Conservation (phyloP, 371 early-diverging fungal genomes). For the Rhizopus sp. region DNA sequence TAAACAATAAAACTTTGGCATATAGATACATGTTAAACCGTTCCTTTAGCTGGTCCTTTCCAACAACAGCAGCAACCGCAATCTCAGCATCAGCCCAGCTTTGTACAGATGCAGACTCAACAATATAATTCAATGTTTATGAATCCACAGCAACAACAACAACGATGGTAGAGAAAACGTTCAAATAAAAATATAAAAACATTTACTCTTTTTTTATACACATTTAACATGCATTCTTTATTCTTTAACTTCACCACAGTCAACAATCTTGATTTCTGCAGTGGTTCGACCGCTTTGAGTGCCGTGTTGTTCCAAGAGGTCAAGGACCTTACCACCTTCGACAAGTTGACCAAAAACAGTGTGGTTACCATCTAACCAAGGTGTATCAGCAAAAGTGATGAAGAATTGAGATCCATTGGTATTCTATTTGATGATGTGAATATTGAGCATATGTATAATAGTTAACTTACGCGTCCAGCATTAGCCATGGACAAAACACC, state of each 20-base stretch:
- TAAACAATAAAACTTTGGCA: slow-evolving; percentile 13
- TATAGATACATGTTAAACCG: slow-evolving; percentile 2
- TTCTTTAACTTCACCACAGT: slow-evolving; percentile 79
- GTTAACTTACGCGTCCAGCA: slow-evolving; percentile 70
- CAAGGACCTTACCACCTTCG: slow-evolving; percentile 82
- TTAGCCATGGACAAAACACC: slow-evolving; percentile 98
- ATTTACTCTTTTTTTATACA: too few relatives aligned
- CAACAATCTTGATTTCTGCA: slow-evolving; percentile 68
- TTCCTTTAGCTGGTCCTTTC: slow-evolving; percentile 20
- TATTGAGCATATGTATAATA: neutral
- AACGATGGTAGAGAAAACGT: slow-evolving; percentile 7
- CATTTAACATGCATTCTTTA: too few relatives aligned
- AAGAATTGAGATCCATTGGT: slow-evolving; percentile 99
- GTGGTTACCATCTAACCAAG: slow-evolving; percentile 89
- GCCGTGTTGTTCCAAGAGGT: slow-evolving; percentile 77
- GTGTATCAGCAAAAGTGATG: slow-evolving; percentile 71
- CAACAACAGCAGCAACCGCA: slow-evolving; percentile 26
- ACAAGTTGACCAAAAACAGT: slow-evolving; percentile 91
- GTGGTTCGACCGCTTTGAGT: slow-evolving; percentile 67
- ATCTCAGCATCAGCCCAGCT: too few relatives aligned
- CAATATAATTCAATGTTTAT: slow-evolving; percentile 8
- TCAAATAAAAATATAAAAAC: too few relatives aligned
- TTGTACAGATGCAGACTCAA: slow-evolving; percentile 12
- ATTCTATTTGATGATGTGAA: slow-evolving; percentile 41
- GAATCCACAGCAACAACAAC: slow-evolving; percentile 19